A percentile compares a stretch with the other conserved stretches of the same genome.
phyloP scores from a whole-genome alignment of 1,139 yeast species.

The Ogataea hybrid region DNA sequence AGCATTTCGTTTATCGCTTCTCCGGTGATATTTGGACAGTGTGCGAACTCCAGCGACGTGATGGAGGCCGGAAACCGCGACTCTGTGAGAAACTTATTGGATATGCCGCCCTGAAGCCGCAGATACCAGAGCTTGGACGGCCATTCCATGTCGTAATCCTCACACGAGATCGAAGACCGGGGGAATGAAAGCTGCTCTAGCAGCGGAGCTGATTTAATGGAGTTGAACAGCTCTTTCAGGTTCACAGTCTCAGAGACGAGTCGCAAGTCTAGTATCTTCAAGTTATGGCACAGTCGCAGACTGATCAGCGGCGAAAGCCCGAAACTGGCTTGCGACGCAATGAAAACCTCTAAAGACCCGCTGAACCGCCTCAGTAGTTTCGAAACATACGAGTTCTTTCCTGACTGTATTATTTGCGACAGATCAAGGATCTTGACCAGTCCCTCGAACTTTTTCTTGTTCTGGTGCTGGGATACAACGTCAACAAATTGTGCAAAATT shows the following conservation, averaged over 20 bases:
- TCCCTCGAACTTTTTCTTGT: constrained; percentile 40
- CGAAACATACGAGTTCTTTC: constrained; percentile 90
- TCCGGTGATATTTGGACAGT: constrained; percentile 71
- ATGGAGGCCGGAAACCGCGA: constrained; percentile 73
- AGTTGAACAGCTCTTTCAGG: constrained; percentile 69
- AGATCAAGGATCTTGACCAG: constrained; percentile 61
- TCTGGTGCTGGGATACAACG: constrained; percentile 43
- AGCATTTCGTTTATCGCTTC: constrained; percentile 59
- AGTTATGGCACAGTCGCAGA: constrained; percentile 62
- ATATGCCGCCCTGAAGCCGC: constrained; percentile 84
- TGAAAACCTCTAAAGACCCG: constrained; percentile 57
- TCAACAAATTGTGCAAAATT: constrained; percentile 77
- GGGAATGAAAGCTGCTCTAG: constrained; percentile 85
- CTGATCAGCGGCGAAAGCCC: constrained; percentile 87
- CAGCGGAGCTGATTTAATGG: constrained; percentile 59
- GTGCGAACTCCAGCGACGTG: constrained; percentile 72
- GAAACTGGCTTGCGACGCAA: constrained; percentile 94
- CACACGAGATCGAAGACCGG: constrained; percentile 78
- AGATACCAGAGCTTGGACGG: constrained; percentile 72
- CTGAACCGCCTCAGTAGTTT: constrained; percentile 76
- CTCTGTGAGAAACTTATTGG: constrained; percentile 69
- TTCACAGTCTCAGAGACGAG: constrained; percentile 90
- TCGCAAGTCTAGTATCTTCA: constrained; percentile 73
- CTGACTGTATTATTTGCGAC: constrained; percentile 79
- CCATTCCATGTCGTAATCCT: constrained; percentile 64